Conservation (phyloP, 306 rosid genomes). For the Lagenaria siceraria region DNA sequence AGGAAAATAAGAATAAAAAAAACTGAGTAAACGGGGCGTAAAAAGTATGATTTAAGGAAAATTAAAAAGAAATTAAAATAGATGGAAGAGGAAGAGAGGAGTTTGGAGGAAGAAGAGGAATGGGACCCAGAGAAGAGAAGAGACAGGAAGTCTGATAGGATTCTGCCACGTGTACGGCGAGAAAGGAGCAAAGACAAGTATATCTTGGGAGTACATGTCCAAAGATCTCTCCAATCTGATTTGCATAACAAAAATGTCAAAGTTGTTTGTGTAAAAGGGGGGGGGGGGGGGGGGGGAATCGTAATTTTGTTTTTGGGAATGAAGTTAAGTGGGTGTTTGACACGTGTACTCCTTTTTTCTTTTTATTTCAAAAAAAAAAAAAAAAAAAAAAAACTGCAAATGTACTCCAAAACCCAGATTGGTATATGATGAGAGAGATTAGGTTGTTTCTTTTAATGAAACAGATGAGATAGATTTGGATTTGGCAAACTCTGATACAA, state of each 20-base stretch:
- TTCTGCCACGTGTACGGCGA: slow-evolving; percentile 10
- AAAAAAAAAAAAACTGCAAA: neutral
- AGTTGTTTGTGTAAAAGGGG: neutral
- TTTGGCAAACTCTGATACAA: neutral
- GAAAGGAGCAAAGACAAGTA: neutral
- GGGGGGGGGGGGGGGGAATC: neutral
- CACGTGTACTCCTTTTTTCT: neutral
- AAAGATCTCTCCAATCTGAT: slow-evolving; percentile 4
- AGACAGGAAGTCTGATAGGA: neutral
- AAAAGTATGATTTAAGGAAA: neutral
- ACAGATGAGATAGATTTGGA: neutral
- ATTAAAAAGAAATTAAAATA: too few species aligned
- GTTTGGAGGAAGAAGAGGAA: neutral
- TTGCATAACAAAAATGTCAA: slow-evolving; percentile 3
- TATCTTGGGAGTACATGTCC: slow-evolving; percentile 1
- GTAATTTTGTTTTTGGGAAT: neutral
- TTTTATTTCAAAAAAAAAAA: neutral
- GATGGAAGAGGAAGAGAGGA: neutral
- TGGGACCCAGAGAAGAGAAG: neutral
- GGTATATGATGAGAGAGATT: neutral
- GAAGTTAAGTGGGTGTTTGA: neutral
- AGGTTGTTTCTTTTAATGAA: slow-evolving; percentile 6
- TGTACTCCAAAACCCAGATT: slow-evolving; percentile 1
- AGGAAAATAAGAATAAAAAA: too few species aligned
- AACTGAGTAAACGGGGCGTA: too few species aligned